Evolutionary conservation across 768 basidiomycete genomes (phyloP), one percentile per base, ranked within the genome.

Genomic region (Leccinum subtestaceum): DNA sequence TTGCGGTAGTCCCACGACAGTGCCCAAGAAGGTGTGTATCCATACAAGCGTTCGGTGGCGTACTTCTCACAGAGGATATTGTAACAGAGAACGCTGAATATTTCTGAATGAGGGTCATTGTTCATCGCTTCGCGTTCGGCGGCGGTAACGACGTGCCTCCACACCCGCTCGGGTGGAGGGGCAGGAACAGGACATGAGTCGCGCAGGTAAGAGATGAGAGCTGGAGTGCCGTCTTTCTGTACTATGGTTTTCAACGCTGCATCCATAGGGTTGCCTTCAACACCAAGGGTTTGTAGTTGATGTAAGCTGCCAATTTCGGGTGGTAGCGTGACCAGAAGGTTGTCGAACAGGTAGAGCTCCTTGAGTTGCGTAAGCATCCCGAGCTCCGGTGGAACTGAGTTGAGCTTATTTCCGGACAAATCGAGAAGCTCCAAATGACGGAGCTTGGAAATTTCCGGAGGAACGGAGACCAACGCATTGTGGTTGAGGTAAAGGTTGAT

Each of bases 191-290:
- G 90, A 76, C 91, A 91, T n/a, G 86, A 86, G 74, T 99, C 97
- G 58, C 97, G 89, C n/a, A 98, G 84, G 71, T 85, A 93, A 0
- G 89, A 83, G 58, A 99, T 90, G 36, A 98, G 81, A 1, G 91
- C 89, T 1, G 82, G 77, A 0, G 96, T 97, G n/a, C 97, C 96
- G 34, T 98, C 94, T 73, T 95, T 95, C 75, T 97, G 95, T 53
- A 98, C 79, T 27, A 96, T 84, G 25, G 79, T 76, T 71, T 93
- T 91, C 43, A 95, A 76, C 27, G 82, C 74, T 2, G 84, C 76
- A 56, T 96, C 92, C 45, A 99, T 75, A 2, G 95, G 95, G 65
- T 99, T 99, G n/a, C 97, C 97, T 72, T 98, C 97, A 36, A 99
- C 82, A 19, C 97, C 97, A 27, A 99, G 77, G 11, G 93, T 93